These are phyloP conservation scores for Naumovozyma dairenensis DNA, from an alignment of 805 yeast genomes.

Conservation along the genomic window DNA sequence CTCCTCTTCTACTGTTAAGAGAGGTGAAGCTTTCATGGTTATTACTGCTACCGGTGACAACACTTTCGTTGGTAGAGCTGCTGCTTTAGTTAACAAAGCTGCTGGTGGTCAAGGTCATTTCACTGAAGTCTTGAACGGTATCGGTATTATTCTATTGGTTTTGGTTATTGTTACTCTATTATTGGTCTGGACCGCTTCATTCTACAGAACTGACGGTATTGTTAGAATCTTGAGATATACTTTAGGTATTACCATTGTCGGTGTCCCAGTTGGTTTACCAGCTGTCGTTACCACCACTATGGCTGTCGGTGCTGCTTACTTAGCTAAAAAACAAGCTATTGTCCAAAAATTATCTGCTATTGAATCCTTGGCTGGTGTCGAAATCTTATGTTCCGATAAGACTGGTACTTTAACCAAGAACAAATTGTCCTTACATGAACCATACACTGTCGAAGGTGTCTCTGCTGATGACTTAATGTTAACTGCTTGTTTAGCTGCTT, in stretches of 20 bases:
- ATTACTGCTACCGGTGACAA: slow-evolving; percentile 93
- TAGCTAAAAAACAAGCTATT: slow-evolving; percentile 94
- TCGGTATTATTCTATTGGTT: slow-evolving; percentile 85
- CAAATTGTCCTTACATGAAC: slow-evolving; percentile 91
- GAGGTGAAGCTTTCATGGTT: slow-evolving; percentile 91
- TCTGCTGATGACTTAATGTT: slow-evolving; percentile 92
- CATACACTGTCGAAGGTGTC: slow-evolving; percentile 96
- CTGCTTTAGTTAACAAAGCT: slow-evolving; percentile 92
- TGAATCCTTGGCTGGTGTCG: slow-evolving; percentile 96
- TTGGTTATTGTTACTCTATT: slow-evolving; percentile 79
- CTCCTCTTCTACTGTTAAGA: slow-evolving; percentile 90
- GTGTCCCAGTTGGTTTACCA: slow-evolving; percentile 98
- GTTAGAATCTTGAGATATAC: slow-evolving; percentile 86
- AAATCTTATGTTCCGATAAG: slow-evolving; percentile 94
- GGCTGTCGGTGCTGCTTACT: slow-evolving; percentile 99
- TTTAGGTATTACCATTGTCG: slow-evolving; percentile 89
- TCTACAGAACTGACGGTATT: slow-evolving; percentile 84
- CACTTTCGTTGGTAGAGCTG: slow-evolving; percentile 96
- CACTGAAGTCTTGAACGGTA: slow-evolving; percentile 95
- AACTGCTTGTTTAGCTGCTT: slow-evolving; percentile 96
- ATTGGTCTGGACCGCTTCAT: slow-evolving; percentile 85
- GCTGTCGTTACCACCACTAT: slow-evolving; percentile 97
- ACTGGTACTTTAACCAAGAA: slow-evolving; percentile 97
- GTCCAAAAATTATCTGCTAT: slow-evolving; percentile 94
- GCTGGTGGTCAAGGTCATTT: slow-evolving; percentile 90